Evolutionary conservation across 345 rosid genomes (phyloP).

Genomic region (Anacardium occidentale): DNA sequence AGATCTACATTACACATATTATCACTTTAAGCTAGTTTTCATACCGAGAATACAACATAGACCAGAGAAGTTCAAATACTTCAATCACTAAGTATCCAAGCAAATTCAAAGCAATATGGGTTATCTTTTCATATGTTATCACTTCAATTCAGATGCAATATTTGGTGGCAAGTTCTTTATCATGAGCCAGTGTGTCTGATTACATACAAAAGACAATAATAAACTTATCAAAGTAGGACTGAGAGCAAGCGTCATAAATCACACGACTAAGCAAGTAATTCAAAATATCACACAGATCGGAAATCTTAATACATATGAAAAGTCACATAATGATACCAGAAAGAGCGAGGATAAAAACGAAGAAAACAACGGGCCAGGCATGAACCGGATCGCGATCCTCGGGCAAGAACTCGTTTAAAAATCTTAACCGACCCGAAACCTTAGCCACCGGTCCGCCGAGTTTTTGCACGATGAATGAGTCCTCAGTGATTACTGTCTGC

Average conservation of each 20-base stretch:
- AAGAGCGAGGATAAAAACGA: slow-evolving; percentile 69
- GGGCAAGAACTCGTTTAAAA: slow-evolving; percentile 84
- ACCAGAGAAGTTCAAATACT: not conserved
- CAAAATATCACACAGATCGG: not conserved
- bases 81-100: not conserved
- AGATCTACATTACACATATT: not conserved
- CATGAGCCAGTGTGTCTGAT: not conserved
- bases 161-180: not conserved
- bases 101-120: not conserved
- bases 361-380: slow-evolving; percentile 82
- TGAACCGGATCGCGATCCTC: slow-evolving; percentile 94
- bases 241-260: not conserved
- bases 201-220: not conserved
- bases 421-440: slow-evolving; percentile 56
- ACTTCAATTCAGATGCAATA: not conserved
- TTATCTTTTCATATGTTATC: not conserved
- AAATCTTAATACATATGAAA: not conserved
- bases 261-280: not conserved
- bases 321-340: slow-evolving; percentile 43
- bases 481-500: slow-evolving; percentile 64
- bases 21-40: not conserved
- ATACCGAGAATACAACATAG: not conserved
- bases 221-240: not conserved
- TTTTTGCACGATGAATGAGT: slow-evolving; percentile 72
- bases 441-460: slow-evolving; percentile 64